Conservation (phyloP, 2,329 filamentous ascomycete genomes). For the Microdochium trichocladiopsis region DNA sequence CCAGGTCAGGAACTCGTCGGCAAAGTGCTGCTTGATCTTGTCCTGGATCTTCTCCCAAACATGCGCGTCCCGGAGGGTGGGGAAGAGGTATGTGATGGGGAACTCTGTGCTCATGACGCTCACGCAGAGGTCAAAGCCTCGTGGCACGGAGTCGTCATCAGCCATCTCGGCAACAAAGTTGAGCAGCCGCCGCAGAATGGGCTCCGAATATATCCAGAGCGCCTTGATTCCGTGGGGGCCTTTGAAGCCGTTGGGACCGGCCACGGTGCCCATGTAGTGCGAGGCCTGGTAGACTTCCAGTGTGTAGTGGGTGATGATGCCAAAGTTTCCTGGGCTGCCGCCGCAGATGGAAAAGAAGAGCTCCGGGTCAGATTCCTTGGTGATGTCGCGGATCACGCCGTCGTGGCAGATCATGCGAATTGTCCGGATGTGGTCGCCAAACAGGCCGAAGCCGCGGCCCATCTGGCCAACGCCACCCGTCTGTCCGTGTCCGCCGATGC, state of each 20-base stretch:
- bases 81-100: conserved; percentile 24
- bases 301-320: conserved; percentile 47
- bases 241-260: conserved; percentile 1
- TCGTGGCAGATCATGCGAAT: conserved; percentile 38
- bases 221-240: conserved; percentile 34
- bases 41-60: conserved; percentile 24
- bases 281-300: conserved; percentile 22
- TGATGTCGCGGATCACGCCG: conserved; percentile 37
- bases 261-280: conserved; percentile 15
- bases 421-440: conserved; percentile 43
- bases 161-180: conserved; percentile 34
- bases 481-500: conserved; percentile 38
- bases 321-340: conserved; percentile 51
- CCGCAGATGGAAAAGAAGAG: conserved; percentile 53
- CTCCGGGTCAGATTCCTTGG: conserved; percentile 40
- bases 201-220: conserved; percentile 29
- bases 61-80: conserved; percentile 22
- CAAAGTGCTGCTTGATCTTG: conserved; percentile 26
- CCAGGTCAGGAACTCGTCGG: conserved; percentile 26
- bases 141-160: conserved; percentile 31
- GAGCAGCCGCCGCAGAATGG: conserved; percentile 28
- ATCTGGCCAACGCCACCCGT: conserved; percentile 41
- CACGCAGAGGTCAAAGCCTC: conserved; percentile 38
- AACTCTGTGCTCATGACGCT: conserved; percentile 35
- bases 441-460: conserved; percentile 41